Evolutionary conservation across 2,329 filamentous ascomycete species (phyloP).

Genomic region (Westerdykella ornata): DNA sequence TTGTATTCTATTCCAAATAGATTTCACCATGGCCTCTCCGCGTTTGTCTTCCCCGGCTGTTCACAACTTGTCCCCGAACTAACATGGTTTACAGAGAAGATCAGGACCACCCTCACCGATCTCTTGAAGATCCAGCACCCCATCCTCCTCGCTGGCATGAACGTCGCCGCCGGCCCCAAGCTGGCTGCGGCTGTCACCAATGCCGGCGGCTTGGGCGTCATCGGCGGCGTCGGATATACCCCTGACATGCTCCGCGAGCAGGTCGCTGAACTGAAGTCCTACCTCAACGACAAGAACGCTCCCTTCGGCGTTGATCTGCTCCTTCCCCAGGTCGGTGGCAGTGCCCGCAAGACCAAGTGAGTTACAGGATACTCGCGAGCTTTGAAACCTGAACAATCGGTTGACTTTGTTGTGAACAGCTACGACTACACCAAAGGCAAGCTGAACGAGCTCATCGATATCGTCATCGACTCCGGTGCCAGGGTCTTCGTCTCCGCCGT

Average conservation of each 20-base stretch:
- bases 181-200: slow-evolving; percentile 95
- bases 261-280: slow-evolving; percentile 87
- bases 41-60: slow-evolving; percentile 51
- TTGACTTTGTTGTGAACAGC: slow-evolving; percentile 45
- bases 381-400: slow-evolving; percentile 3
- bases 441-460: slow-evolving; percentile 79
- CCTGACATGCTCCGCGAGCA: slow-evolving; percentile 96
- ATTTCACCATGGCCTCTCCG: slow-evolving; percentile 63
- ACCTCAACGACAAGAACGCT: slow-evolving; percentile 80
- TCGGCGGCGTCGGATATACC: slow-evolving; percentile 91
- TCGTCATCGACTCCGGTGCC: slow-evolving; percentile 86
- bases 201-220: slow-evolving; percentile 91
- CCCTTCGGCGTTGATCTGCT: slow-evolving; percentile 93
- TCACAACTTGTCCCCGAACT: slow-evolving; percentile 21
- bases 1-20: not conserved
- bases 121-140: slow-evolving; percentile 98
- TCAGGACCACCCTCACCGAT: slow-evolving; percentile 89
- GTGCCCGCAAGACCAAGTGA: slow-evolving; percentile 88
- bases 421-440: slow-evolving; percentile 99
- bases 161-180: slow-evolving; percentile 94
- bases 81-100: slow-evolving; percentile 56
- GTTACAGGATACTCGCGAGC: slow-evolving; percentile 9
- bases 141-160: slow-evolving; percentile 94
- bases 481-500: slow-evolving; percentile 96
- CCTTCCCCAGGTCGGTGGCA: slow-evolving; percentile 89